Percentiles rank a stretch among this genome's conserved stretches.
Evolutionary conservation across 106 monocot species (phyloP).

Genomic region (Acorus calamus): DNA sequence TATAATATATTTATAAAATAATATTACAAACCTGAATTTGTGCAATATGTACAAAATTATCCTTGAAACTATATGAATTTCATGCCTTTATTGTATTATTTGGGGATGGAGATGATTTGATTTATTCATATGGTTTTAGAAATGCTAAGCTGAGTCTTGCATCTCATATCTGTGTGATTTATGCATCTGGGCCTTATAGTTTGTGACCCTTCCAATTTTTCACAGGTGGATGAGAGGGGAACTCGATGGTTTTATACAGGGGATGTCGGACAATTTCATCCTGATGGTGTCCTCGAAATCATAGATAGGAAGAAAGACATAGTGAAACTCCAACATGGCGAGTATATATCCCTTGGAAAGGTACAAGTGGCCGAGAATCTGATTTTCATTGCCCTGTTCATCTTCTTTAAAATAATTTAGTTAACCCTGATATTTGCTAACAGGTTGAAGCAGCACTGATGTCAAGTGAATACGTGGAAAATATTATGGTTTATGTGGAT

Average conservation of each 20-base stretch:
- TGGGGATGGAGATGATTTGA: too few relatives aligned
- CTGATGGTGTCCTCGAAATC: slow-evolving; percentile 68
- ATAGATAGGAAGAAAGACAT: slow-evolving; percentile 74
- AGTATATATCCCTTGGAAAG: slow-evolving; percentile 75
- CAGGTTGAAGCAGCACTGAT: slow-evolving; percentile 43
- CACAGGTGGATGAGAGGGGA: slow-evolving; percentile 63
- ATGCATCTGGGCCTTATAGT: not conserved
- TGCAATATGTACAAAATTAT: too few relatives aligned
- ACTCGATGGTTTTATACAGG: slow-evolving; percentile 72
- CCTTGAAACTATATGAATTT: too few relatives aligned
- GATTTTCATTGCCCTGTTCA: slow-evolving; percentile 2
- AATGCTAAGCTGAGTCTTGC: not conserved
- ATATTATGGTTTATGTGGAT: slow-evolving; percentile 41
- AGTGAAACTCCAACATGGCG: slow-evolving; percentile 82
- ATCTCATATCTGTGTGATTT: not conserved
- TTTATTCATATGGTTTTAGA: too few relatives aligned
- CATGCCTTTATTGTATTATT: too few relatives aligned
- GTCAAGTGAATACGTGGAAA: slow-evolving; percentile 35
- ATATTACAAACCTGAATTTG: too few relatives aligned
- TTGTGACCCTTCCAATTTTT: not conserved
- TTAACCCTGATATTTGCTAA: slow-evolving; percentile 6
- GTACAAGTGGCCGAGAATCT: slow-evolving; percentile 12
- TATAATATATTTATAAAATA: too few relatives aligned
- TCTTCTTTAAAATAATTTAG: slow-evolving; percentile 9
- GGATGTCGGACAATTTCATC: slow-evolving; percentile 61